Evolutionary conservation across 2,329 filamentous ascomycete genomes (phyloP).

Genomic region (Phialocephala sp.): DNA sequence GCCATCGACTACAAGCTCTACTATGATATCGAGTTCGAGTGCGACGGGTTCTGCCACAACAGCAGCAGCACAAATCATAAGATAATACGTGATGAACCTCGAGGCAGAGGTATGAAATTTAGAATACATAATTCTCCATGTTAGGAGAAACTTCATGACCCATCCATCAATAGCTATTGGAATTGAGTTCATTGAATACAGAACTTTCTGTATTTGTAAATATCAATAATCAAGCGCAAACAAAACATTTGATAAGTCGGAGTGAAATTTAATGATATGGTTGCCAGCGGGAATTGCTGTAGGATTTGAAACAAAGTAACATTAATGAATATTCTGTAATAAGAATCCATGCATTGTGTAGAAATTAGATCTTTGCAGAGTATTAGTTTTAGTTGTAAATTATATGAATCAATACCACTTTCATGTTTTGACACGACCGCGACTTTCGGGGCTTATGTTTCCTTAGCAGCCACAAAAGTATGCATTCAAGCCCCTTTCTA

Average conservation of each 20-base stretch:
- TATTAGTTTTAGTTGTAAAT: neutral
- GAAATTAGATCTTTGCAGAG: neutral
- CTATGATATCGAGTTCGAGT: constrained; percentile 3
- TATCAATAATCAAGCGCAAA: neutral
- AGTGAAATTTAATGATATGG: neutral
- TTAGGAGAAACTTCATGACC: neutral
- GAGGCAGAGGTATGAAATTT: neutral
- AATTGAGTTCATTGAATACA: neutral
- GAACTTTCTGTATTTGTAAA: too few species aligned
- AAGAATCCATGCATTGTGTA: neutral
- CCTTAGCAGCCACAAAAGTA: neutral
- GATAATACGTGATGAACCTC: neutral
- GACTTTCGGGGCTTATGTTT: neutral
- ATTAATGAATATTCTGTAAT: neutral
- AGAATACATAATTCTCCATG: neutral
- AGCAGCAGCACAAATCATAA: constrained; percentile 10
- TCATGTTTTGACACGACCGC: neutral
- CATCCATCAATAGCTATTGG: neutral
- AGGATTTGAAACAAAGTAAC: neutral
- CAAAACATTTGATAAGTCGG: neutral
- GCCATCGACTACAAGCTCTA: constrained; percentile 23
- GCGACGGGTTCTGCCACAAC: constrained; percentile 14
- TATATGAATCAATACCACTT: neutral
- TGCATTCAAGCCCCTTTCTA: too few species aligned
- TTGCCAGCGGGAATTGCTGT: neutral